phyloP scores from a whole-genome alignment of 2,329 filamentous ascomycete species.

The Colletotrichum sp. region DNA sequence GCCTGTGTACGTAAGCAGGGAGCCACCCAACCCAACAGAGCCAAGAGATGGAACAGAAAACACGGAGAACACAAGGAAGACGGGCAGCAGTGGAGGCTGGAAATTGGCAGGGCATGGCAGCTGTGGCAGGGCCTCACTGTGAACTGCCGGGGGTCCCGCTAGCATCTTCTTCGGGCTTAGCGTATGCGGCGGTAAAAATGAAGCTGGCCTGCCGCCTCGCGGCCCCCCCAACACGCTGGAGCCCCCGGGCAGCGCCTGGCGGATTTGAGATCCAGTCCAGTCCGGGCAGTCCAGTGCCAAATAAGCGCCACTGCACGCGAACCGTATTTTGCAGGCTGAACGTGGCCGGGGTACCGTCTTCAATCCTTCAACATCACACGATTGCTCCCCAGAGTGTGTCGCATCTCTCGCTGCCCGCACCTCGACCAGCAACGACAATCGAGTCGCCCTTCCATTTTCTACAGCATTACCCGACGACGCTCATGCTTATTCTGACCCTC shows the following conservation, averaged over 20 bases:
- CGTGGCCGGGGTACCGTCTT: constrained; percentile 19
- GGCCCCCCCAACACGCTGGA: background rate
- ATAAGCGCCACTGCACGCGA: constrained; percentile 22
- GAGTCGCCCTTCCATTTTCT: background rate
- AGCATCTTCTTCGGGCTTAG: background rate
- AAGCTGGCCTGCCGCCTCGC: constrained; percentile 8
- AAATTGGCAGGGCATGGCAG: background rate
- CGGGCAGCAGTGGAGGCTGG: background rate
- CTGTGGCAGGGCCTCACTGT: background rate
- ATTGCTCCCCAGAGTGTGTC: constrained; percentile 11
- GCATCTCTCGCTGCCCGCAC: constrained; percentile 8
- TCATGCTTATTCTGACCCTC: background rate
- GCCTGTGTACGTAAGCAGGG: background rate
- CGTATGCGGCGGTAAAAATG: background rate
- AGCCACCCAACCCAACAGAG: background rate
- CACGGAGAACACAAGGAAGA: background rate
- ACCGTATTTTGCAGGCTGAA: constrained; percentile 22
- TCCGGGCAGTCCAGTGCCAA: background rate
- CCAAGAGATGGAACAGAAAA: background rate
- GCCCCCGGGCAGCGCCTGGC: background rate
- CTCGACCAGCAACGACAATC: background rate
- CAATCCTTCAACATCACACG: constrained; percentile 25
- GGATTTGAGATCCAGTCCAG: constrained; percentile 12
- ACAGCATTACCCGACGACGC: background rate
- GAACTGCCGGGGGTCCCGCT: constrained; percentile 16